These are phyloP conservation scores for Aspergillus kassunensis DNA, from an alignment of 495 filamentous ascomycete genomes.

Conservation along the genomic window DNA sequence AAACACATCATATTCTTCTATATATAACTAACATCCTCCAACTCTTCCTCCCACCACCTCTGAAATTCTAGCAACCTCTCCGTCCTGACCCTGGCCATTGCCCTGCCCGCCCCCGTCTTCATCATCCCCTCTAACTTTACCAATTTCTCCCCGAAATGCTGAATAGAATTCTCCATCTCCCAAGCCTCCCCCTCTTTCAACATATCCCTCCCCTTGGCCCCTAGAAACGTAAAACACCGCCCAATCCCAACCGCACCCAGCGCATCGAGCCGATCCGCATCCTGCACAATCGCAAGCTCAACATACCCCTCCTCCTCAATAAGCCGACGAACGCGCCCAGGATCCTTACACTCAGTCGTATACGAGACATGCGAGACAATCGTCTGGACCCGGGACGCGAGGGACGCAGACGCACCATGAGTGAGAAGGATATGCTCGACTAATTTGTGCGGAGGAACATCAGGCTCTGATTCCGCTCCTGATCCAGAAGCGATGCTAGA, in stretches of 20 bases:
- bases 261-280: slow-evolving; percentile 86
- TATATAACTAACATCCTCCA: slow-evolving; percentile 14
- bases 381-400: slow-evolving; percentile 62
- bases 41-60: slow-evolving; percentile 72
- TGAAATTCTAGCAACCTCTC: slow-evolving; percentile 60
- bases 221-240: slow-evolving; percentile 72
- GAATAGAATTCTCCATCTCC: slow-evolving; percentile 60
- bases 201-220: slow-evolving; percentile 48
- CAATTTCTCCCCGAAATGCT: slow-evolving; percentile 80
- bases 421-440: slow-evolving; percentile 56
- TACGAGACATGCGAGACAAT: slow-evolving; percentile 75
- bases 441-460: slow-evolving; percentile 47
- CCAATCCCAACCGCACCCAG: slow-evolving; percentile 82
- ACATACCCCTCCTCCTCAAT: slow-evolving; percentile 51
- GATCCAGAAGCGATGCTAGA: slow-evolving; percentile 8
- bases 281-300: slow-evolving; percentile 82
- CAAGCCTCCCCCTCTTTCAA: slow-evolving; percentile 24
- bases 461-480: too few species aligned
- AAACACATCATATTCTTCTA: not conserved
- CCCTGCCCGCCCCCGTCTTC: slow-evolving; percentile 64
- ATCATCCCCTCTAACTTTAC: slow-evolving; percentile 70
- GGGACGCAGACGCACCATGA: slow-evolving; percentile 45
- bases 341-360: slow-evolving; percentile 63
- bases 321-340: slow-evolving; percentile 45
- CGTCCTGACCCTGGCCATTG: slow-evolving; percentile 61